Conservation (phyloP, 768 basidiomycete species). For the Ramaria sp. region DNA sequence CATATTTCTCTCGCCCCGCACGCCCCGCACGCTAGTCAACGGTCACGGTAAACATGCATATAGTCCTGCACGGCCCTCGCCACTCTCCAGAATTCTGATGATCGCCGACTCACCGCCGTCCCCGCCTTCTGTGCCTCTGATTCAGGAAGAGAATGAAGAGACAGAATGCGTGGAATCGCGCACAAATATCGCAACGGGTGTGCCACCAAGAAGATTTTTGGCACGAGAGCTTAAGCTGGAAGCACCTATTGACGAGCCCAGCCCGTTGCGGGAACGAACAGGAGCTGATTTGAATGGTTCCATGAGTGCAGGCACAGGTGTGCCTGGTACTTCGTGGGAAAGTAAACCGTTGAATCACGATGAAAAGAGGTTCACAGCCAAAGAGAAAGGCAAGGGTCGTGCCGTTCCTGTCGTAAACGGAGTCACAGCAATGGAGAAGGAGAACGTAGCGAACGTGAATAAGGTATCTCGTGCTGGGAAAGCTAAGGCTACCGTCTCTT, state of each 20-base stretch:
- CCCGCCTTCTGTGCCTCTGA: constrained; percentile 13
- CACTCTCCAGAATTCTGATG: constrained; percentile 70
- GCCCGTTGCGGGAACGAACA: constrained; percentile 39
- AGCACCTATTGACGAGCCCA: constrained; percentile 24
- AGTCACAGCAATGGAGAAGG: background rate
- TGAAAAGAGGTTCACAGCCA: constrained; percentile 24
- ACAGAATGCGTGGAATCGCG: constrained; percentile 22
- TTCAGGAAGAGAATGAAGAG: constrained; percentile 21
- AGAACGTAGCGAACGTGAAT: background rate
- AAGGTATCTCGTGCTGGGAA: constrained; percentile 15
- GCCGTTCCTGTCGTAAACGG: background rate
- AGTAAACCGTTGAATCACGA: constrained; percentile 14
- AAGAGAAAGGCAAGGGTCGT: constrained; percentile 30
- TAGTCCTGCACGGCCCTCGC: constrained; percentile 71
- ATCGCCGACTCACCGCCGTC: constrained; percentile 50
- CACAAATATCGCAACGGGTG: constrained; percentile 11
- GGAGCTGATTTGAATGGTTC: background rate
- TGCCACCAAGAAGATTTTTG: constrained; percentile 9
- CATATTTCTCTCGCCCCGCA: constrained; percentile 5
- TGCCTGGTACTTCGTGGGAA: background rate
- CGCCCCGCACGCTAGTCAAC: background rate
- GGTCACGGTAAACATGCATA: constrained; percentile 64
- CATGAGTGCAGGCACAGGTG: background rate
- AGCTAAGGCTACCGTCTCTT: constrained; percentile 4
- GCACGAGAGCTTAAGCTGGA: constrained; percentile 8